A percentile compares a stretch with the other conserved stretches of the same genome.
phyloP scores from a whole-genome alignment of 2,329 filamentous ascomycete species.

The Ramichloridium luteum region DNA sequence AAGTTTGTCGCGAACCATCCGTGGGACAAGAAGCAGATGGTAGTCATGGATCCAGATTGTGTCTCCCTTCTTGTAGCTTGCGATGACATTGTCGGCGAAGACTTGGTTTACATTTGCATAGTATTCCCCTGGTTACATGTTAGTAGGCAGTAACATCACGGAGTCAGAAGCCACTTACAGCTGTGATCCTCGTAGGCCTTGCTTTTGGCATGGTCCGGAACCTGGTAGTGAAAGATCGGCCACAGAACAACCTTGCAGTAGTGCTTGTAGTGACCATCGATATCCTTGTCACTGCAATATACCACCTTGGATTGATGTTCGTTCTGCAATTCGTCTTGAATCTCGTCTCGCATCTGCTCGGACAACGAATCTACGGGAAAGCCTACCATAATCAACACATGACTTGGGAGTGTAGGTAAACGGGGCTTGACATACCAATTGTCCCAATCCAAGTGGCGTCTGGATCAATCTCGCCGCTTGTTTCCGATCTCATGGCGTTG shows the following conservation, averaged over 20 bases:
- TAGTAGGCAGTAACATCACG: too few species aligned
- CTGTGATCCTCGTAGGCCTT: conserved; percentile 96
- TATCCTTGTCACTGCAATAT: conserved; percentile 79
- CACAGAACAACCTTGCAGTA: conserved; percentile 97
- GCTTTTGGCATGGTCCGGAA: conserved; percentile 94
- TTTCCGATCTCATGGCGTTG: conserved; percentile 72
- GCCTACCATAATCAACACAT: background rate
- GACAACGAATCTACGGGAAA: conserved; percentile 69
- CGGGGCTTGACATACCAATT: conserved; percentile 57
- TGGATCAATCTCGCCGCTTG: conserved; percentile 50
- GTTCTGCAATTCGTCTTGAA: conserved; percentile 66
- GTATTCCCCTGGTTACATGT: conserved; percentile 40
- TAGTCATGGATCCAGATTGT: conserved; percentile 95
- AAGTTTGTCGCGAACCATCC: conserved; percentile 78
- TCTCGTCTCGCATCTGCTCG: conserved; percentile 65
- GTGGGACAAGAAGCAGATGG: conserved; percentile 76
- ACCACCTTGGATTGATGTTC: conserved; percentile 69
- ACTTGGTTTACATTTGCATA: conserved; percentile 87
- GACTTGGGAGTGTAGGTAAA: background rate
- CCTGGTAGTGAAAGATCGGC: conserved; percentile 97
- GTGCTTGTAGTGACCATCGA: conserved; percentile 87
- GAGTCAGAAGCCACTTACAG: conserved; percentile 49
- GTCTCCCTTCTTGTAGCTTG: conserved; percentile 87
- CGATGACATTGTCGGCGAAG: conserved; percentile 80
- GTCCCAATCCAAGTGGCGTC: conserved; percentile 88